These are phyloP conservation scores for Brachypodium distachyon DNA, from an alignment of 202 grass and related monocot genomes.

Conservation along the genomic window DNA sequence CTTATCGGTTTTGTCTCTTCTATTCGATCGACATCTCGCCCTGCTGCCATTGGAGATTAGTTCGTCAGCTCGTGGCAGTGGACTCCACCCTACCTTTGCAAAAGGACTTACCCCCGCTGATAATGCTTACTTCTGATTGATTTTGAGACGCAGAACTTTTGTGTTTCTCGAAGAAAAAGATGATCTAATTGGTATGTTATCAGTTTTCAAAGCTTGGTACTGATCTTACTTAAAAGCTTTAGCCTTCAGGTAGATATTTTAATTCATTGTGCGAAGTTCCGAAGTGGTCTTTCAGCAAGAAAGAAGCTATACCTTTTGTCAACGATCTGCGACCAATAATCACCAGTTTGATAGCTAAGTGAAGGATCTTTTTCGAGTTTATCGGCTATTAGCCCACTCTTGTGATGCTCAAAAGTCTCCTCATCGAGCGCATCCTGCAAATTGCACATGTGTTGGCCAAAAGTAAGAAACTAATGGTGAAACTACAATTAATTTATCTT, in stretches of 20 bases:
- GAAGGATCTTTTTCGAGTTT: conserved; percentile 93
- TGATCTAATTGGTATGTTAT: background rate
- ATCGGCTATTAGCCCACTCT: conserved; percentile 80
- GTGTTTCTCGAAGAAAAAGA: too few species aligned
- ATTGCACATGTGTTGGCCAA: background rate
- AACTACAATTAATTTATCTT: background rate
- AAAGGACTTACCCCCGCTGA: too few species aligned
- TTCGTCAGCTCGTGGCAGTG: too few species aligned
- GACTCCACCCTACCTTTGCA: too few species aligned
- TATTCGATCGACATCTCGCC: too few species aligned
- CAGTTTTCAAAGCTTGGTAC: background rate
- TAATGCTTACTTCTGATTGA: too few species aligned
- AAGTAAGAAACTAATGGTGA: background rate
- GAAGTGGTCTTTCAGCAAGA: background rate
- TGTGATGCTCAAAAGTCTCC: conserved; percentile 86
- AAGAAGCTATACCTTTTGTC: conserved; percentile 67
- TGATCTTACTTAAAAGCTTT: background rate
- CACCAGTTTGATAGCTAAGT: conserved; percentile 70
- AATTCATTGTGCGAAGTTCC: background rate
- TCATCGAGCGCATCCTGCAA: conserved; percentile 66
- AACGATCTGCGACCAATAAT: conserved; percentile 79
- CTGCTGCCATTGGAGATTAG: too few species aligned
- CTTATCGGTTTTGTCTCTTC: too few species aligned
- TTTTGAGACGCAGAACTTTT: too few species aligned
- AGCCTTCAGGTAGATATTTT: background rate